Evolutionary conservation across 139 green algal species (phyloP).

Genomic region (Nannochloris sp.): DNA sequence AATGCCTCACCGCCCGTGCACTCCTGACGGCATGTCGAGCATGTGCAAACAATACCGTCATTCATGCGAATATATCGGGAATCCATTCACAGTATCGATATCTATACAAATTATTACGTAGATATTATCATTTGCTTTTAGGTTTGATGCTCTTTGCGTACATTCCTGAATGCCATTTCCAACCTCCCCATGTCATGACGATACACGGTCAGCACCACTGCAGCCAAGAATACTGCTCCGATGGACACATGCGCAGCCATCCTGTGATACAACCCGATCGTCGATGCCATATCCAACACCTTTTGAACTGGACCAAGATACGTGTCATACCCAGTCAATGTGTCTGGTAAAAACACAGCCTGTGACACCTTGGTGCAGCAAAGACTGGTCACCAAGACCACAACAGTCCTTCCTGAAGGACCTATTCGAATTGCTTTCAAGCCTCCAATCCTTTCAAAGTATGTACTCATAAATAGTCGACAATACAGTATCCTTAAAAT

Average conservation of each 20-base stretch:
- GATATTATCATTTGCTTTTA: too few species aligned
- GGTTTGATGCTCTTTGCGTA: too few species aligned
- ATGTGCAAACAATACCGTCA: too few species aligned
- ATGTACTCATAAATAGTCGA: constrained; percentile 28
- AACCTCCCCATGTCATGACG: too few species aligned
- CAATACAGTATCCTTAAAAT: constrained; percentile 60
- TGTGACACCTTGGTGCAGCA: constrained; percentile 1
- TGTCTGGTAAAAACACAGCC: constrained; percentile 3
- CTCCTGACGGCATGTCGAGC: too few species aligned
- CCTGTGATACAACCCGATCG: not conserved
- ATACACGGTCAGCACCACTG: constrained; percentile 4
- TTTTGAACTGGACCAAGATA: not conserved
- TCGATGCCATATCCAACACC: not conserved
- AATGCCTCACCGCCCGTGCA: too few species aligned
- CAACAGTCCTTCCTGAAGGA: not conserved
- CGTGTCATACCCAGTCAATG: not conserved
- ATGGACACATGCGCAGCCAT: constrained; percentile 31
- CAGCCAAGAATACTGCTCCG: constrained; percentile 19
- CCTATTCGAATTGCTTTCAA: not conserved
- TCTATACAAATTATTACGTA: too few species aligned
- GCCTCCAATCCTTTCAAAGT: constrained; percentile 6
- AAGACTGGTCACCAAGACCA: not conserved
- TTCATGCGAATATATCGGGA: too few species aligned
- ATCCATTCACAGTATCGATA: too few species aligned
- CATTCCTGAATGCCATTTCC: too few species aligned